Conservation (phyloP, 257 asterid species). For the Plantago ovata region DNA sequence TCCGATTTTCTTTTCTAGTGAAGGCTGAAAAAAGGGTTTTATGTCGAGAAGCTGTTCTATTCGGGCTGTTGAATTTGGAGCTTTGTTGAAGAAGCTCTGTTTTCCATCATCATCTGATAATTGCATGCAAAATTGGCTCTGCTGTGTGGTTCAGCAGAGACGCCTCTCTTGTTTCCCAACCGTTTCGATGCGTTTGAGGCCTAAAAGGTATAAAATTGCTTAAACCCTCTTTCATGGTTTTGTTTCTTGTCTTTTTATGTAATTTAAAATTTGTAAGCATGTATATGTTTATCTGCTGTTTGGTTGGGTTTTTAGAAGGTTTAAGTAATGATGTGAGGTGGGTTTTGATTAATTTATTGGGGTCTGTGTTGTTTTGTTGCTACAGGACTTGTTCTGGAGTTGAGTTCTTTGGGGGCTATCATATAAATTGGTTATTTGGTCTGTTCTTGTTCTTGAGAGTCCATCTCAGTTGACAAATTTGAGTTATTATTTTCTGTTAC, state of each 20-base stretch:
- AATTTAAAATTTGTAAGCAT: no score
- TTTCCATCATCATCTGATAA: no score
- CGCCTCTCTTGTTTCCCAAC: slow-evolving; percentile 34
- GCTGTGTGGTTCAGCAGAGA: slow-evolving; percentile 62
- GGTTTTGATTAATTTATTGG: slow-evolving; percentile 10
- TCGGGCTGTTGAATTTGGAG: no score
- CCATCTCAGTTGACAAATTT: slow-evolving; percentile 29
- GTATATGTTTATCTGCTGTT: background rate
- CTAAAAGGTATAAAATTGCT: slow-evolving; percentile 55
- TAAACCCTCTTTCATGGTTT: slow-evolving; percentile 29
- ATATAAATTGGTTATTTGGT: slow-evolving; percentile 52
- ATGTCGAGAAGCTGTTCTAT: no score
- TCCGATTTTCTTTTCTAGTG: no score
- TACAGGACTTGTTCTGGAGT: slow-evolving; percentile 98
- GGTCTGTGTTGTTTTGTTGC: background rate
- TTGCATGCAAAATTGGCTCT: slow-evolving; percentile 33
- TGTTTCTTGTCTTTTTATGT: background rate
- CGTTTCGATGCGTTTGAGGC: slow-evolving; percentile 99
- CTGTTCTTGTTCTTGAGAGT: slow-evolving; percentile 54
- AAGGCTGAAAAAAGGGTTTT: no score
- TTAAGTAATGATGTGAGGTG: slow-evolving; percentile 32
- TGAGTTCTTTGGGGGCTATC: slow-evolving; percentile 84
- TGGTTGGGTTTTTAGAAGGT: slow-evolving; percentile 14
- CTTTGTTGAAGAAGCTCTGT: no score
- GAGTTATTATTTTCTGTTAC: background rate